Evolutionary conservation across 2,329 filamentous ascomycete genomes (phyloP), one percentile per base, ranked within the genome.

Genomic region (Orbilia blumenaviensis): DNA sequence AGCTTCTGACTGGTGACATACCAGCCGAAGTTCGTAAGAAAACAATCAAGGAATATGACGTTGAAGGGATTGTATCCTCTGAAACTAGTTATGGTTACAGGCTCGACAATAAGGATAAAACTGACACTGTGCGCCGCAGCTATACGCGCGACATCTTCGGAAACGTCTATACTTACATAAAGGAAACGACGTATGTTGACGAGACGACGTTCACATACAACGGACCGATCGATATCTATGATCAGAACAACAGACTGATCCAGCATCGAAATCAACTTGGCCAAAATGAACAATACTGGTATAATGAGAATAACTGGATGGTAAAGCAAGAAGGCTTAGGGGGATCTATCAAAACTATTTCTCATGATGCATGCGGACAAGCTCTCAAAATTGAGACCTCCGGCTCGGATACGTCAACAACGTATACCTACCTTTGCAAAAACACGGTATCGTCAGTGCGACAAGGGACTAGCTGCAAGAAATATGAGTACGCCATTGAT

Each of bases 101-200:
- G 27, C 34, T 25, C 21, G 23, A 27, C 7, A 16, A 25, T 2
- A 8, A n/a, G 18, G 8, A 7, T 6, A 10, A 23, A 8, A 2
- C 9, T 8, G 61, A 64, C n/a, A 50, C 42, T 7, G 1, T 64
- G 6, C 10, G 10, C 10, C 36, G 44, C 25, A 38, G 9, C 4
- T 64, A 25, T 21, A n/a, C 25, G 9, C 32, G 38, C 8, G 61
- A 64, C 25, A 27, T 64, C 5, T 64, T 64, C 12, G 44, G 44
- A 3, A 52, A 64, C 16, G 2, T 8, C 2, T 52, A 38, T 10
- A 52, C 18, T 2, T 18, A 14, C 1, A 64, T 2, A 2, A 64
- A 64, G n/a, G 14, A 8, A 1, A 14, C 12, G 1, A 27, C 29
- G 7, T 64, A 64, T 14, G 3, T 3, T 9, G 42, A 21, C 5